Base-by-base conservation (phyloP, 148 eudicot genomes). In the Fagopyrum tataricum region DNA sequence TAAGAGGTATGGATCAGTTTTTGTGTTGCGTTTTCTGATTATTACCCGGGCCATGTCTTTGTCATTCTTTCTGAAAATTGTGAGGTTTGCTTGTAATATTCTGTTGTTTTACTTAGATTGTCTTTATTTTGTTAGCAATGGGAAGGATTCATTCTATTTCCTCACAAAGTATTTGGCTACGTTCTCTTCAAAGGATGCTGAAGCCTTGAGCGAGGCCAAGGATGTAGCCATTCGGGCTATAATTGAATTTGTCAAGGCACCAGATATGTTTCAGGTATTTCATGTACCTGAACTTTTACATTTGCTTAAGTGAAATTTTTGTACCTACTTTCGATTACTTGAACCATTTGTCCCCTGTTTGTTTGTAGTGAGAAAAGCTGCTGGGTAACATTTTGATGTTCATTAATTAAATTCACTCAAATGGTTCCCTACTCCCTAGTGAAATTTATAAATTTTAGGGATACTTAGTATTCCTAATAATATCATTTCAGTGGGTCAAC, bases 191-290 rank as follows among this genome's bases (percentile, higher is more conserved):
- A 92, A 90, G 47, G 94, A 90, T 77, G 85, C 81, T n/a, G 15
- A 67, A 72, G 76, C 77, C 15, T 48, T 89, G 85, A 74, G 72
- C 79, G 96, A 95, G 81, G 92, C 91, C 10, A 91, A 88, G 83
- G 99, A 87, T 66, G 91, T 87, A 78, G 97, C 99, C 69, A 87
- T 83, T 31, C 85, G 79, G 64, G 81, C 92, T 59, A 78, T 90
- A 44, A 42, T 90, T 70, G 97, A 90, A 74, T 95, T 95, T 81
- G 86, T 92, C 42, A 95, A 90, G 81, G 81, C 96, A 14, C 87
- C 99, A 74, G 97, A 95, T 76, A 86, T 92, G 90, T 92, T 95
- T 82, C 96, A 92, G 97, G 99, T 95, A 91, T 81, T 43, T 26
- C 46, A 9, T 7, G 31, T 37, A 64, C 70, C 67, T 61, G 67